phyloP scores from a whole-genome alignment of 495 filamentous ascomycete species.

The Hypoxylon crocopeplum region DNA sequence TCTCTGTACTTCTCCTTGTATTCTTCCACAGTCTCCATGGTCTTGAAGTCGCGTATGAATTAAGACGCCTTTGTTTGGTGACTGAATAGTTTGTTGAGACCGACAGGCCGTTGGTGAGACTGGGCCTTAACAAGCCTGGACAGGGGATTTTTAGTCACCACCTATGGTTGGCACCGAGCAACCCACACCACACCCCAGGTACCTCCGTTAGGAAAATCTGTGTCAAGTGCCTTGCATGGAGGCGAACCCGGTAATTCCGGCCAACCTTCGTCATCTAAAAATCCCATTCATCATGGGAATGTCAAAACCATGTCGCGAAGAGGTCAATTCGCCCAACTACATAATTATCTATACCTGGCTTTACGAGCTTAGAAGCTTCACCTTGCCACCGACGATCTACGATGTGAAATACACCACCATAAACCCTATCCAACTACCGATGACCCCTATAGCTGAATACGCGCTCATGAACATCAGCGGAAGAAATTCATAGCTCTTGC shows the following conservation, averaged over 20 bases:
- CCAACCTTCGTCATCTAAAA: slow-evolving; percentile 12
- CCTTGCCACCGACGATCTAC: slow-evolving; percentile 38
- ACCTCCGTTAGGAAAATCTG: slow-evolving; percentile 19
- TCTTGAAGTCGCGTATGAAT: slow-evolving; percentile 11
- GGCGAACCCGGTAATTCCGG: slow-evolving; percentile 21
- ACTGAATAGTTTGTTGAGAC: slow-evolving; percentile 35
- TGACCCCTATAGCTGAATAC: slow-evolving; percentile 93
- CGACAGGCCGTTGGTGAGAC: slow-evolving; percentile 35
- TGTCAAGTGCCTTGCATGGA: slow-evolving; percentile 32
- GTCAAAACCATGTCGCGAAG: background rate
- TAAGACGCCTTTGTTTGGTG: slow-evolving; percentile 26
- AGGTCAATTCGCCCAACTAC: slow-evolving; percentile 12
- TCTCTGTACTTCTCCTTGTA: background rate
- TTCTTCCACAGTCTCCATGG: background rate
- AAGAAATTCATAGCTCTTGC: slow-evolving; percentile 83
- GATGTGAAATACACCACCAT: slow-evolving; percentile 90
- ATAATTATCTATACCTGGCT: slow-evolving; percentile 16
- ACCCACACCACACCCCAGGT: slow-evolving; percentile 28
- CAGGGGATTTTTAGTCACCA: slow-evolving; percentile 36
- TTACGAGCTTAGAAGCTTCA: background rate
- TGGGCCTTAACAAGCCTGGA: slow-evolving; percentile 36
- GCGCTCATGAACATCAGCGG: slow-evolving; percentile 97
- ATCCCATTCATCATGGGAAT: background rate
- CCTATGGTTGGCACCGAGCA: slow-evolving; percentile 33
- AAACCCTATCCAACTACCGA: slow-evolving; percentile 96